Evolutionary conservation across 1,139 yeast genomes (phyloP).

Genomic region (Candida sp.): DNA sequence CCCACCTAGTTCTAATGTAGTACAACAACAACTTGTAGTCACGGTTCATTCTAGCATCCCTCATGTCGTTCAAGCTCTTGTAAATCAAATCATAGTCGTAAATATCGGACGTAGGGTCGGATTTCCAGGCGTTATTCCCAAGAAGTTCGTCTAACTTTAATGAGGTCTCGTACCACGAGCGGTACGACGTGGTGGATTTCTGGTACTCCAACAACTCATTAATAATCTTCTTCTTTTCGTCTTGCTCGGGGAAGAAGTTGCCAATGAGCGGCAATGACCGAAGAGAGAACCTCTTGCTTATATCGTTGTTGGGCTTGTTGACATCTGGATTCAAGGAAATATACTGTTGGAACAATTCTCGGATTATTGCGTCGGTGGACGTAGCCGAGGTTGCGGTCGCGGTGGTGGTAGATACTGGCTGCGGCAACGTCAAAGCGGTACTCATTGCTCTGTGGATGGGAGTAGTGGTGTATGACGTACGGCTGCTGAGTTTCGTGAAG

Average conservation of each 20-base stretch:
- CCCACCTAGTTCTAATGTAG: constrained; percentile 83
- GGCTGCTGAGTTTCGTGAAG: background rate
- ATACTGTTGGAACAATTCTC: constrained; percentile 13
- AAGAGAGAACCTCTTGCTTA: constrained; percentile 9
- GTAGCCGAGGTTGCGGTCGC: background rate
- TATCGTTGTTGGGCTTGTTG: background rate
- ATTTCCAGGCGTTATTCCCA: constrained; percentile 75
- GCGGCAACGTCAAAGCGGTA: constrained; percentile 3
- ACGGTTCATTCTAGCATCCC: constrained; percentile 56
- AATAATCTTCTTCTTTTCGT: constrained; percentile 30
- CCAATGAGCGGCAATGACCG: constrained; percentile 31
- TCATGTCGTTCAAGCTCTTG: constrained; percentile 59
- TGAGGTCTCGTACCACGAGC: constrained; percentile 73
- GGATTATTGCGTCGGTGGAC: constrained; percentile 13
- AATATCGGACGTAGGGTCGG: constrained; percentile 57
- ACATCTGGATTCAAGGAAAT: constrained; percentile 9
- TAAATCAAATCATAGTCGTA: constrained; percentile 75
- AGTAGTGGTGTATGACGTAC: background rate
- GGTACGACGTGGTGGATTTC: constrained; percentile 65
- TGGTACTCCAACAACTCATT: constrained; percentile 49
- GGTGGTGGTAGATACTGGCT: constrained; percentile 2
- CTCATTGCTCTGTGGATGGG: background rate
- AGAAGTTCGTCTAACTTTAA: constrained; percentile 64
- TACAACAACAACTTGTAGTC: constrained; percentile 70
- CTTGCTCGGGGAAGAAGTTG: constrained; percentile 27